These are phyloP conservation scores for Boletus reticuloceps DNA, from an alignment of 768 basidiomycete genomes.

Conservation along the genomic window DNA sequence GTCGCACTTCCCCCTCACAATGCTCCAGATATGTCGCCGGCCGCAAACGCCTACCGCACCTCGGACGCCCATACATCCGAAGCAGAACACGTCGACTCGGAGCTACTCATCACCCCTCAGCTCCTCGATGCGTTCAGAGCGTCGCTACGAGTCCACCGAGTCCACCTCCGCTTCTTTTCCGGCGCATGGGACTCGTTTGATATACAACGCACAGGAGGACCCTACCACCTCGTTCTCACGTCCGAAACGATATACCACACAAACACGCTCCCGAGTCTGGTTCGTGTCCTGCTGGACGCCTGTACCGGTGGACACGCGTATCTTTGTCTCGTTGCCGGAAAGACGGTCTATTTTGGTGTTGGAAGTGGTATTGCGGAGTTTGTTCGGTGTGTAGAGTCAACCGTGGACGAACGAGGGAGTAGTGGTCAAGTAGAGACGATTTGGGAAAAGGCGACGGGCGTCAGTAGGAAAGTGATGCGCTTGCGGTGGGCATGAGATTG, in stretches of 20 bases:
- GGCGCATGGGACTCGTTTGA: slow-evolving; percentile 76
- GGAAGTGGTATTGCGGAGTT: slow-evolving; percentile 86
- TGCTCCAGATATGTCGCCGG: slow-evolving; percentile 56
- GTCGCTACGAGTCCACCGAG: slow-evolving; percentile 51
- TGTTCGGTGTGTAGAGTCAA: slow-evolving; percentile 42
- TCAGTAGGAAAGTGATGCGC: slow-evolving; percentile 69
- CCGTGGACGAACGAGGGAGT: background rate
- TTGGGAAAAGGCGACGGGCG: slow-evolving; percentile 65
- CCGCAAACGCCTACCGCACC: slow-evolving; percentile 47
- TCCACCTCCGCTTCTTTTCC: slow-evolving; percentile 72
- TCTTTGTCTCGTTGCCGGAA: slow-evolving; percentile 81
- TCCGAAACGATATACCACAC: slow-evolving; percentile 91
- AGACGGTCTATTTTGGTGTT: slow-evolving; percentile 93
- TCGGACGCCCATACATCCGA: slow-evolving; percentile 24
- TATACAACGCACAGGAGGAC: slow-evolving; percentile 28
- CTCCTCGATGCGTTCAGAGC: slow-evolving; percentile 63
- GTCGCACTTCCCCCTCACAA: background rate
- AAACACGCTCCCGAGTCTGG: slow-evolving; percentile 59
- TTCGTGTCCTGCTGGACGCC: slow-evolving; percentile 47
- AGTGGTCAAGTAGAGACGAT: slow-evolving; percentile 53
- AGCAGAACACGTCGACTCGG: slow-evolving; percentile 34
- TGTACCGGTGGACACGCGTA: slow-evolving; percentile 23
- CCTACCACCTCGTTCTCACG: slow-evolving; percentile 76
- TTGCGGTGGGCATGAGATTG: slow-evolving; percentile 46
- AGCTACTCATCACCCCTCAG: slow-evolving; percentile 62